Percentiles rank a stretch among this genome's conserved stretches.
phyloP scores from a whole-genome alignment of 1,284 basidiomycete species.

The Boletus semigastroideus region DNA sequence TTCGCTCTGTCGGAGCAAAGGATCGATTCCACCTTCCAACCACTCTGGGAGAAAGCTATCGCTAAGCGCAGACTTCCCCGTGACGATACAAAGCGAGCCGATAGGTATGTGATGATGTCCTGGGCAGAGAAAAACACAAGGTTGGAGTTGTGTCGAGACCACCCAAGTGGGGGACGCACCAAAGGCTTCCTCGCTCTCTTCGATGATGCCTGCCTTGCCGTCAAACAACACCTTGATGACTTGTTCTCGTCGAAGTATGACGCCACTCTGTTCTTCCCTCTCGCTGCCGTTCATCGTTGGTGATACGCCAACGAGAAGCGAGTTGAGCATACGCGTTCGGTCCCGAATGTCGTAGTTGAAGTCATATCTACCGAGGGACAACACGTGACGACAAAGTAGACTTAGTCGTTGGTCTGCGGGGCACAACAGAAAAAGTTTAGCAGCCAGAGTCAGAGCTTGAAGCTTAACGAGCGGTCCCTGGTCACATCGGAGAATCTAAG shows the following conservation, averaged over 20 bases:
- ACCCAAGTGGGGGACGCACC: slow-evolving; percentile 17
- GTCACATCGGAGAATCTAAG: background rate
- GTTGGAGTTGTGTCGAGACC: background rate
- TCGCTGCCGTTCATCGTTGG: slow-evolving; percentile 35
- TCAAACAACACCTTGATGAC: slow-evolving; percentile 77
- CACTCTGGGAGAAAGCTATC: slow-evolving; percentile 55
- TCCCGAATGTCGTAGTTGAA: slow-evolving; percentile 86
- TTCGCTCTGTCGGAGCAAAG: slow-evolving; percentile 52
- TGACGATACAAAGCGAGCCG: slow-evolving; percentile 59
- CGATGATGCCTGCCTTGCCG: slow-evolving; percentile 54
- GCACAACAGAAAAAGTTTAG: slow-evolving; percentile 77
- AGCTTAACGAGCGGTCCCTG: slow-evolving; percentile 72
- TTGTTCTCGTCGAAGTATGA: slow-evolving; percentile 80
- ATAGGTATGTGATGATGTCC: slow-evolving; percentile 46
- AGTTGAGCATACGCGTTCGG: slow-evolving; percentile 76
- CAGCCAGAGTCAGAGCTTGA: slow-evolving; percentile 78
- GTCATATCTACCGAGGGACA: slow-evolving; percentile 88
- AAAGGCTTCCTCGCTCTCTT: slow-evolving; percentile 33
- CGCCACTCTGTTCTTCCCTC: slow-evolving; percentile 53
- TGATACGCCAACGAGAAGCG: slow-evolving; percentile 52
- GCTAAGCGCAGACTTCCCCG: slow-evolving; percentile 46
- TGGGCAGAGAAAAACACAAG: slow-evolving; percentile 18
- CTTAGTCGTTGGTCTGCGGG: slow-evolving; percentile 52
- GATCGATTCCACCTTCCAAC: slow-evolving; percentile 60
- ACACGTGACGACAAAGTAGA: slow-evolving; percentile 68